These are phyloP conservation scores for Lepiota subincarnata DNA, from an alignment of 768 basidiomycete genomes.

Conservation along the genomic window DNA sequence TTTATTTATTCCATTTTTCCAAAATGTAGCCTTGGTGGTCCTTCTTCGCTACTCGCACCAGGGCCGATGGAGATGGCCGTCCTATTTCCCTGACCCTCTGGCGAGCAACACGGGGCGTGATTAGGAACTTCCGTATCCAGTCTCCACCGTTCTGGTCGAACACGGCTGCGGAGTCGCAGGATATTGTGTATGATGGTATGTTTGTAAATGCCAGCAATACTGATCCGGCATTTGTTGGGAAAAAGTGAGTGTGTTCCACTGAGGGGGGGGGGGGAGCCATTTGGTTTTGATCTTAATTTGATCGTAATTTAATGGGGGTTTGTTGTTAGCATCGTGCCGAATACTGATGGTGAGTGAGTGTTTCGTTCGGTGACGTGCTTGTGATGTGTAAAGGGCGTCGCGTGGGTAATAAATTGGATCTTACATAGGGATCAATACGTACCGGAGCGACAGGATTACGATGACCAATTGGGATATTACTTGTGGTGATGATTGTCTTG, in stretches of 20 bases:
- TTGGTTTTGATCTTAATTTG: too few relatives aligned
- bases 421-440: conserved; percentile 44
- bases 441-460: conserved; percentile 43
- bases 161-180: conserved; percentile 42
- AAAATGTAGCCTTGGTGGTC: conserved; percentile 52
- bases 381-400: background rate
- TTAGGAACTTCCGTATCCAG: conserved; percentile 48
- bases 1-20: too few relatives aligned
- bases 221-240: conserved; percentile 43
- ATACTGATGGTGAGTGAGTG: conserved; percentile 47
- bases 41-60: conserved; percentile 43
- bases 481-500: conserved; percentile 63
- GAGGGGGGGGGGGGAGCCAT: too few relatives aligned
- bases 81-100: conserved; percentile 52
- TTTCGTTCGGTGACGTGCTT: background rate
- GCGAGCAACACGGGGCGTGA: conserved; percentile 36
- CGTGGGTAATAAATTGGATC: background rate
- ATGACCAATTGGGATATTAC: conserved; percentile 58
- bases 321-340: conserved; percentile 45
- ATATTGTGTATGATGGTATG: conserved; percentile 55
- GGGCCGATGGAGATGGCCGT: conserved; percentile 52
- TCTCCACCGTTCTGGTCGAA: conserved; percentile 62
- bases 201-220: conserved; percentile 53
- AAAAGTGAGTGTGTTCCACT: conserved; percentile 36
- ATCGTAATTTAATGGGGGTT: background rate